Base-by-base conservation (phyloP, 257 asterid species). In the Fraxinus quadrangulata region DNA sequence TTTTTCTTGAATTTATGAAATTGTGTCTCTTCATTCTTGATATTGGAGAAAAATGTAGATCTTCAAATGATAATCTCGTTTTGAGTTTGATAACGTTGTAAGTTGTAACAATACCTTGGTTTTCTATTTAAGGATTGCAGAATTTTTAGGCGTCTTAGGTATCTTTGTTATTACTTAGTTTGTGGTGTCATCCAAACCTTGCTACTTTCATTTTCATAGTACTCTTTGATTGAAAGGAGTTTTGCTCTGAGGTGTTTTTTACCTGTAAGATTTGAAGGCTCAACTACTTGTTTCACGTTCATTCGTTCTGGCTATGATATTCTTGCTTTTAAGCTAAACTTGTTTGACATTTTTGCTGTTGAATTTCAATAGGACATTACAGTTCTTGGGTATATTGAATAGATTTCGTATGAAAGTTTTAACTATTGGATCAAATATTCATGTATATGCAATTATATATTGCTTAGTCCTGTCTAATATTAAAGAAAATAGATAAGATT, bases 1-100 rank as follows among this genome's bases (percentile, higher is more conserved):
- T 70, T 70, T 40, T 33, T n/a, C 37, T 65, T 78, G 67, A 26
- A 36, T 49, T 69, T 33, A 51, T 68, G 79, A 72, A 37, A 33
- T 54, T 39, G 61, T 65, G 13, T 31, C 16, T 26, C 39, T n/a
- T 75, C n/a, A 14, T 47, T 47, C 56, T 47, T 47, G 56, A 13
- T 47, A 10, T 47, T 47, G 56, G 56, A 47, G n/a, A 47, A 47
- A 16, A 14, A 47, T 47, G 72, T 47, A 14, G n/a, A 47, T 45
- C 19, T 45, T 45, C 54, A 45, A 12, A 10, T 45, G 54, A 12
- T 47, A 47, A 14, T 47, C n/a, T 47, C n/a, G 19, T 3, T 47
- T 13, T 47, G 56, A 14, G 56, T 47, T 14, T 14, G n/a, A 47
- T 47, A 14, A 14, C 7, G 56, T 14, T 47, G 56, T 47, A 47